Evolutionary conservation across 352 stramenopile genomes (phyloP).

Genomic region (Stramenopiles sp.): DNA sequence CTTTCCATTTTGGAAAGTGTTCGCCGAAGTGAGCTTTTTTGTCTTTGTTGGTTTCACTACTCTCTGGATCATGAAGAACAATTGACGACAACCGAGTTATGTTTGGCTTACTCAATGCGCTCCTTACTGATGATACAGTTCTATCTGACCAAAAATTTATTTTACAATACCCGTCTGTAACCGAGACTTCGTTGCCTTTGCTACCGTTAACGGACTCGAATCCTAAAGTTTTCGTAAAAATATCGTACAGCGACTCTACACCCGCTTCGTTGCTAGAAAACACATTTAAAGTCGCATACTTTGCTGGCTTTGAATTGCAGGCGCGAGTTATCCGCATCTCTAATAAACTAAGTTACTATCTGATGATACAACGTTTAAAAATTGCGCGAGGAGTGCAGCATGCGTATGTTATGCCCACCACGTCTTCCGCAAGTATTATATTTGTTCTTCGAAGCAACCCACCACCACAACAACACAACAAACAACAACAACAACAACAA

Average conservation of each 20-base stretch:
- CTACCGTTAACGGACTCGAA: neutral
- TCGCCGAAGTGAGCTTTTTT: neutral
- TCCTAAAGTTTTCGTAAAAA: neutral
- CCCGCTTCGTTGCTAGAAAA: neutral
- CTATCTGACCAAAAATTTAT: conserved; percentile 11
- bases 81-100: neutral
- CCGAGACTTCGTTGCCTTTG: neutral
- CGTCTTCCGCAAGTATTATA: no score
- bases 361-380: no score
- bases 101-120: neutral
- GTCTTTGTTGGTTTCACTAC: neutral
- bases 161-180: conserved; percentile 7
- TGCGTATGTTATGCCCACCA: no score
- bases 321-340: no score
- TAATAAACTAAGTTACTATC: no score
- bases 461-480: no score
- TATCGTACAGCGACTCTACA: neutral
- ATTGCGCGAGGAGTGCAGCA: no score
- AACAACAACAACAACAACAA: no score
- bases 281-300: neutral
- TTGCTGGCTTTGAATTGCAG: no score
- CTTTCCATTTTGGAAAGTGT: neutral
- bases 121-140: neutral
- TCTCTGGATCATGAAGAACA: neutral
- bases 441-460: no score